Evolutionary conservation across 495 filamentous ascomycete species (phyloP).

Genomic region (Penicillium cataractarum): DNA sequence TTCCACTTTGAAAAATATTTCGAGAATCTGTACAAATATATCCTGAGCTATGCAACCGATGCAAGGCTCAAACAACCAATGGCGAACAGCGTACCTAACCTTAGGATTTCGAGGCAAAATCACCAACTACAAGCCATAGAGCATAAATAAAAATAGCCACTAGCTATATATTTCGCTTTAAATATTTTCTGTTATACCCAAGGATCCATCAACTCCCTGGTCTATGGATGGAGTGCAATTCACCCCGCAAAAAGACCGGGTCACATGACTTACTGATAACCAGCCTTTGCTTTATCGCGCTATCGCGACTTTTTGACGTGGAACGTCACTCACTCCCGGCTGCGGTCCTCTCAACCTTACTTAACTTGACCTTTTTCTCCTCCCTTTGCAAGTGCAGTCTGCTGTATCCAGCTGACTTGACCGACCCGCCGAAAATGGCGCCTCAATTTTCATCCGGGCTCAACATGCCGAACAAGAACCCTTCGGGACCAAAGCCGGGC

Average conservation of each 20-base stretch:
- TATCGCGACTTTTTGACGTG: constrained; percentile 25
- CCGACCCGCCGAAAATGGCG: constrained; percentile 34
- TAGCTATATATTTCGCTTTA: too few relatives aligned
- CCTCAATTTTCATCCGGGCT: constrained; percentile 59
- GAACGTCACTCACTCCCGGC: constrained; percentile 16
- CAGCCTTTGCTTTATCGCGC: constrained; percentile 25
- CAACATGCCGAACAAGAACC: constrained; percentile 56
- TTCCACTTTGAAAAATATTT: too few relatives aligned
- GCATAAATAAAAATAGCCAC: too few relatives aligned
- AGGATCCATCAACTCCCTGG: neutral
- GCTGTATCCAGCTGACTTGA: neutral
- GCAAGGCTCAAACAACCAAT: too few relatives aligned
- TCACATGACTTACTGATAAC: constrained; percentile 29
- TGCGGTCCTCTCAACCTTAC: constrained; percentile 2
- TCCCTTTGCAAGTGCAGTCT: neutral
- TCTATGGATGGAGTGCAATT: neutral
- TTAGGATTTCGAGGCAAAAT: too few relatives aligned
- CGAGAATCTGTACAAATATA: too few relatives aligned
- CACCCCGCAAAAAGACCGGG: constrained; percentile 19
- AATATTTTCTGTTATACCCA: neutral
- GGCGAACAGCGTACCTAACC: too few relatives aligned
- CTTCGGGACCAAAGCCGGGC: constrained; percentile 24
- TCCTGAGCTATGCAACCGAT: too few relatives aligned
- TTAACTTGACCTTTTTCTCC: neutral
- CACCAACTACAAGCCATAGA: too few relatives aligned